phyloP scores from a whole-genome alignment of 352 stramenopile genomes.

The Pelagophyceae sp. region DNA sequence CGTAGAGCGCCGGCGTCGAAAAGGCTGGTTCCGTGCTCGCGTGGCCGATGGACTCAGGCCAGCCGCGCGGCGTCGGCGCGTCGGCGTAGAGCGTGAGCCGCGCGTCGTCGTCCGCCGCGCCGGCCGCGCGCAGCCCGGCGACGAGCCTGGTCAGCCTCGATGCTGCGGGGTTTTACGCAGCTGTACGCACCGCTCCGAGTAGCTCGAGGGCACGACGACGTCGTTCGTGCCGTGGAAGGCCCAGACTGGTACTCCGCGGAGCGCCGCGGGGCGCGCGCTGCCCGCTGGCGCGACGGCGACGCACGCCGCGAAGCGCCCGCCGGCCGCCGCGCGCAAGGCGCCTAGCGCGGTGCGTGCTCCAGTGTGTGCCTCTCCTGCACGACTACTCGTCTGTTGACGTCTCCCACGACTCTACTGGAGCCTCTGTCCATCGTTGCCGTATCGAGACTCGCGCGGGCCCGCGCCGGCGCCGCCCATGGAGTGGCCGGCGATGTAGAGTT shows the following conservation, averaged over 20 bases:
- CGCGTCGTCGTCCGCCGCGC: background rate
- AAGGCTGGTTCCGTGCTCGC: conserved; percentile 11
- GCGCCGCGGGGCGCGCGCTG: background rate
- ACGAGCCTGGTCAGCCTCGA: background rate
- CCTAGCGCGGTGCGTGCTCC: no score
- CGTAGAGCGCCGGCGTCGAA: conserved; percentile 1
- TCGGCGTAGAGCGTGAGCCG: conserved; percentile 6
- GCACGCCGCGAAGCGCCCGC: background rate
- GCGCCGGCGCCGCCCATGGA: conserved; percentile 18
- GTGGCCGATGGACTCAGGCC: conserved; percentile 9
- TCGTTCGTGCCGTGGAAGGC: conserved; percentile 15
- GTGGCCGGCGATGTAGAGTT: conserved; percentile 12
- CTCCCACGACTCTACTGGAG: no score
- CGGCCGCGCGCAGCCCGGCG: background rate
- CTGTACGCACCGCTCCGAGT: no score
- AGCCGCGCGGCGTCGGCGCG: conserved; percentile 13
- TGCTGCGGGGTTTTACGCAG: no score
- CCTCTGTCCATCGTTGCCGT: no score
- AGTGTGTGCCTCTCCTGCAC: no score
- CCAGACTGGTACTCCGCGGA: background rate
- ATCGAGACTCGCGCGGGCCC: no score
- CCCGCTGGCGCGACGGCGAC: conserved; percentile 12
- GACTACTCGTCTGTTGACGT: no score
- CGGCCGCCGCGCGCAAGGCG: conserved; percentile 1
- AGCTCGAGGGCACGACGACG: background rate